Conservation (phyloP, 2,329 filamentous ascomycete genomes). For the Tolypocladium paradoxum region DNA sequence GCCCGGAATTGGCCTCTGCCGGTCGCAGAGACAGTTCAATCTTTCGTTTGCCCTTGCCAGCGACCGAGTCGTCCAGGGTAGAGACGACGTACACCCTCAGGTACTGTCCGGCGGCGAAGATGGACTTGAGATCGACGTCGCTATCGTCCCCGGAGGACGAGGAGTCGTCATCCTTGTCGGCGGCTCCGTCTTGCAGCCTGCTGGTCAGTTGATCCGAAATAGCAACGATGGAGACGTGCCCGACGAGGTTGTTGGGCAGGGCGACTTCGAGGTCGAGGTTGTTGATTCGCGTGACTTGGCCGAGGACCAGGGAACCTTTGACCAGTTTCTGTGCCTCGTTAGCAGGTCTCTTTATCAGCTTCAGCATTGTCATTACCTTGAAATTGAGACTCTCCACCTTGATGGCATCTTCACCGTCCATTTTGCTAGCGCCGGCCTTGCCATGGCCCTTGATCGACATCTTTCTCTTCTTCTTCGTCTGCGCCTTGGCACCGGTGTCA, state of each 20-base stretch:
- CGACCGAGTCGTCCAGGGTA: constrained; percentile 54
- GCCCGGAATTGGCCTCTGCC: constrained; percentile 62
- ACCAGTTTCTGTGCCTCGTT: constrained; percentile 54
- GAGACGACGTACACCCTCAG: constrained; percentile 74
- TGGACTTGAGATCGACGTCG: constrained; percentile 59
- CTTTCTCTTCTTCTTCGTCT: constrained; percentile 47
- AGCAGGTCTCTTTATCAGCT: constrained; percentile 7
- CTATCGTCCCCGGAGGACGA: constrained; percentile 28
- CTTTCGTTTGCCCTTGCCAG: constrained; percentile 59
- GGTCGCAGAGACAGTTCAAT: constrained; percentile 85
- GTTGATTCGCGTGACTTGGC: constrained; percentile 74
- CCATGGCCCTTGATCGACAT: constrained; percentile 38
- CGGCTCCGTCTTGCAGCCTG: constrained; percentile 60
- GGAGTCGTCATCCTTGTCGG: constrained; percentile 41
- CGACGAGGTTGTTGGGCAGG: constrained; percentile 84
- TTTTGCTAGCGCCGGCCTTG: constrained; percentile 38
- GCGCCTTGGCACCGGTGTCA: constrained; percentile 32
- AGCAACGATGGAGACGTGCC: constrained; percentile 85
- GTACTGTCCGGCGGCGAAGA: constrained; percentile 82
- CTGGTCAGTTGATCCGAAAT: constrained; percentile 71
- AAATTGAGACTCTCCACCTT: constrained; percentile 82
- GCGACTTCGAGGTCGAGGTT: constrained; percentile 68
- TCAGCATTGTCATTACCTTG: constrained; percentile 47
- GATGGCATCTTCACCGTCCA: constrained; percentile 41
- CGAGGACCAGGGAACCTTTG: constrained; percentile 78